Evolutionary conservation across 768 basidiomycete genomes (phyloP).

Genomic region (Tylopilus rubrobrunneus): DNA sequence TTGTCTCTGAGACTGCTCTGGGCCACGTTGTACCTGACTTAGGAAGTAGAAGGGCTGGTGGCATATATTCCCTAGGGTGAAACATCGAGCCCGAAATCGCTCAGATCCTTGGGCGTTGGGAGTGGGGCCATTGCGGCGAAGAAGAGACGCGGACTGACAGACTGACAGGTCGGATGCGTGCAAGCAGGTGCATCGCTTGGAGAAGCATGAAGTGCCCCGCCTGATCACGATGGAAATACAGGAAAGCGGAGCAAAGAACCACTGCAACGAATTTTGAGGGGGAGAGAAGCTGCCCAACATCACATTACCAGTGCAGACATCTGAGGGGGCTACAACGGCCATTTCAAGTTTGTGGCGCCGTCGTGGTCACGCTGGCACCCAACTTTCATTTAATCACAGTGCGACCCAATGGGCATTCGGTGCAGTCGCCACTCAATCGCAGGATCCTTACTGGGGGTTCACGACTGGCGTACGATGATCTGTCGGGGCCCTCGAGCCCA

Average conservation of each 20-base stretch:
- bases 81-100: background rate
- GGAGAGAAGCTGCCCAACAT: background rate
- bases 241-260: constrained; percentile 1
- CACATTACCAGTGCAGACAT: constrained; percentile 3
- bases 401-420: background rate
- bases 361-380: constrained; percentile 12
- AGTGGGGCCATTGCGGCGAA: constrained; percentile 12
- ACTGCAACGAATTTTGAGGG: constrained; percentile 17
- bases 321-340: constrained; percentile 2
- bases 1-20: background rate
- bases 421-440: background rate
- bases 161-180: background rate
- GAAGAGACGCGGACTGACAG: constrained; percentile 2
- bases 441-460: too few species aligned
- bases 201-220: background rate
- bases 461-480: background rate
- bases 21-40: background rate
- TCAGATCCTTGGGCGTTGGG: constrained; percentile 2
- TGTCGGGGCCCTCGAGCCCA: background rate
- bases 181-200: background rate
- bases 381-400: constrained; percentile 5
- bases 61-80: background rate
- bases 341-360: constrained; percentile 1
- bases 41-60: background rate
- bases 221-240: background rate